Evolutionary conservation across 2,329 filamentous ascomycete species (phyloP).

Genomic region (Microsporum canis): DNA sequence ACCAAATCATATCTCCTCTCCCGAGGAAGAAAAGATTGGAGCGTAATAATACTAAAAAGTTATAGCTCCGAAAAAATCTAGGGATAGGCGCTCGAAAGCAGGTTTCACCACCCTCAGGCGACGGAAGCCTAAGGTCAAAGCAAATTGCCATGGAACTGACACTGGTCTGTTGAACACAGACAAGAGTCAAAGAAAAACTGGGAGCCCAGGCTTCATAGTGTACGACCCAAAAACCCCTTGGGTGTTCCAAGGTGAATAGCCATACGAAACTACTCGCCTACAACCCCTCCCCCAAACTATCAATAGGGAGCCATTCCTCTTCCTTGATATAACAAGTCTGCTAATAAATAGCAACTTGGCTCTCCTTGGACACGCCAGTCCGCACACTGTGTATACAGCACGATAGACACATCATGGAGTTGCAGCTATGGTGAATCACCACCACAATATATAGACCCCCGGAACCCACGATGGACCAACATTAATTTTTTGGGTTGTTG

Average conservation of each 20-base stretch:
- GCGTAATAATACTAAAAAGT: neutral
- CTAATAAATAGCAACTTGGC: neutral
- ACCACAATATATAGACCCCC: neutral
- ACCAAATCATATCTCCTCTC: neutral
- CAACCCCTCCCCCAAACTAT: neutral
- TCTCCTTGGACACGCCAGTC: neutral
- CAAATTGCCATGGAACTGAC: neutral
- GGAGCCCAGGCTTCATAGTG: neutral
- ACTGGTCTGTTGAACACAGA: neutral
- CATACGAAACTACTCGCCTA: neutral
- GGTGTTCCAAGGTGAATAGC: neutral
- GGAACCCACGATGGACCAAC: neutral
- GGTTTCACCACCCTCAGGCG: neutral
- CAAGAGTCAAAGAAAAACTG: neutral
- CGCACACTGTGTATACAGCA: neutral
- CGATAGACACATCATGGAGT: neutral
- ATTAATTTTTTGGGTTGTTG: neutral
- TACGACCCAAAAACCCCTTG: neutral
- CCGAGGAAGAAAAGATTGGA: neutral
- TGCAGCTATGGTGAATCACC: neutral
- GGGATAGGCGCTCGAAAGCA: neutral
- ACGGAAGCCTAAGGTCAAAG: neutral
- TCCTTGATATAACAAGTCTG: neutral
- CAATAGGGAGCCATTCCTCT: neutral
- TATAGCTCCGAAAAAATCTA: neutral